Percentiles rank a stretch among this genome's conserved stretches.
Evolutionary conservation across 2,329 filamentous ascomycete genomes (phyloP).

Genomic region (Xylaria sp.): DNA sequence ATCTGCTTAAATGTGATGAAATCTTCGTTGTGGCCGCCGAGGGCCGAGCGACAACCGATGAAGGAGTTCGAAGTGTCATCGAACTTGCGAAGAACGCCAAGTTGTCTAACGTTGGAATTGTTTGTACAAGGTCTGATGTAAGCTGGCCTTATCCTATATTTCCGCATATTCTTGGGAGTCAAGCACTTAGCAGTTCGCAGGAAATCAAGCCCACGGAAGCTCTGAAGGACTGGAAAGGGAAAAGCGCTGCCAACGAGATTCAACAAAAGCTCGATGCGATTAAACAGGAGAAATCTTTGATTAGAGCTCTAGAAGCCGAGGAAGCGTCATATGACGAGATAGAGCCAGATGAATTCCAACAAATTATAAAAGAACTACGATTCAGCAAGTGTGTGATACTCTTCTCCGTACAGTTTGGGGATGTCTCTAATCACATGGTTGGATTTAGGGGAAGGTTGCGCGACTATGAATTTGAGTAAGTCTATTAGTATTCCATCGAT

Average conservation of each 20-base stretch:
- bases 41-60: conserved; percentile 56
- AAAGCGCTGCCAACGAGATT: conserved; percentile 11
- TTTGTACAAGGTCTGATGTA: conserved; percentile 58
- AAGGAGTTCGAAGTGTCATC: conserved; percentile 55
- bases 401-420: too few species aligned
- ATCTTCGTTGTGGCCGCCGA: conserved; percentile 59
- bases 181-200: conserved; percentile 37
- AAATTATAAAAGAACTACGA: background rate
- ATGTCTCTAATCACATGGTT: conserved; percentile 1
- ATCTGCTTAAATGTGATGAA: conserved; percentile 58
- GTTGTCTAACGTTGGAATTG: conserved; percentile 56
- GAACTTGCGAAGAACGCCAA: conserved; percentile 53
- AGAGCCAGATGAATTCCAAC: conserved; percentile 11
- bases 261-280: conserved; percentile 5
- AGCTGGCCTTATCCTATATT: conserved; percentile 15
- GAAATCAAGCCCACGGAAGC: conserved; percentile 45
- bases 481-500: background rate
- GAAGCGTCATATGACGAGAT: background rate
- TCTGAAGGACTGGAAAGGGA: conserved; percentile 12
- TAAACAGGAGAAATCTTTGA: background rate
- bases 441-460: conserved; percentile 1
- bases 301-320: conserved; percentile 1
- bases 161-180: background rate
- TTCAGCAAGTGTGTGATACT: conserved; percentile 17
- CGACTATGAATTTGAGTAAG: conserved; percentile 33